These are phyloP conservation scores for Geum urbanum DNA, from an alignment of 306 rosid genomes.

Conservation along the genomic window DNA sequence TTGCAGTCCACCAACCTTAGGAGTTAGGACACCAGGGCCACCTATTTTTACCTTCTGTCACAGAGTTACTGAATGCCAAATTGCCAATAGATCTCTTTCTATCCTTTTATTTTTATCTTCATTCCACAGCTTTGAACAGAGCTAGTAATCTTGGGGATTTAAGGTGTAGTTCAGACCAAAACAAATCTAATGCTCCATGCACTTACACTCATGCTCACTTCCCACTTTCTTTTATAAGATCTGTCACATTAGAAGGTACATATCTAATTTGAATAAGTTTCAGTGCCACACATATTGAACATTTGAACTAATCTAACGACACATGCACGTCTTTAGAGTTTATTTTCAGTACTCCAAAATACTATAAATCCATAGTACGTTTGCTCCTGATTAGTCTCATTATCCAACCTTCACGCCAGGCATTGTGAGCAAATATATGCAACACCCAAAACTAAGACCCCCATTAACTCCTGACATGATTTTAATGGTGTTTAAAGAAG, in stretches of 20 bases:
- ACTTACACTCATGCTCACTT: neutral
- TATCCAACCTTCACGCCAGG: neutral
- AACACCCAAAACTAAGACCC: too few relatives aligned
- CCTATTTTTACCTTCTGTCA: neutral
- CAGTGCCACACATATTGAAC: neutral
- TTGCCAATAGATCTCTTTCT: too few relatives aligned
- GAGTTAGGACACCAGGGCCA: neutral
- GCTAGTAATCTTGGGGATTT: too few relatives aligned
- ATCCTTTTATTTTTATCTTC: neutral
- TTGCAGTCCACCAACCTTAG: neutral
- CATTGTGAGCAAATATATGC: neutral
- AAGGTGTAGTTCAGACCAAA: neutral
- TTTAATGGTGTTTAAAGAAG: too few relatives aligned
- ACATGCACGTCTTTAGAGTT: neutral
- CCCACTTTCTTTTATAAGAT: neutral
- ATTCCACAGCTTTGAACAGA: neutral
- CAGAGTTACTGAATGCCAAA: neutral
- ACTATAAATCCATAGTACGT: neutral
- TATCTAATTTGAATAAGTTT: too few relatives aligned
- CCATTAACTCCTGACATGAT: too few relatives aligned
- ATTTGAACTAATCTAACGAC: neutral
- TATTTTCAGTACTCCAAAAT: neutral
- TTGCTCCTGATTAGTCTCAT: neutral
- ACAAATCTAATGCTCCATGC: neutral
- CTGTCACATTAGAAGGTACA: neutral